A percentile compares a stretch with the other conserved stretches of the same genome.
Conservation (phyloP, 2,329 filamentous ascomycete species). For the Arthrinium phaeospermum region DNA sequence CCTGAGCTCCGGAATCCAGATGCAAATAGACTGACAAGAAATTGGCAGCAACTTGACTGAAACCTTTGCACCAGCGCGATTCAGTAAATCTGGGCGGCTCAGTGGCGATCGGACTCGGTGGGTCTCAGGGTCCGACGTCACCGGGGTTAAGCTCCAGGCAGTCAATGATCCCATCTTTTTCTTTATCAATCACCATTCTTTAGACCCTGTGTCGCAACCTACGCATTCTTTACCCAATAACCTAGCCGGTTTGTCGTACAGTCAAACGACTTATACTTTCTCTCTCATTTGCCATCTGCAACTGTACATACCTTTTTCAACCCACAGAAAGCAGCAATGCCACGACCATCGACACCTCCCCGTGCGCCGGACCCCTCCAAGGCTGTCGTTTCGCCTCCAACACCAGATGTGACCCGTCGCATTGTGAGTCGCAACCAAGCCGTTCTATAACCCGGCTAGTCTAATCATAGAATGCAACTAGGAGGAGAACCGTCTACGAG, state of each 20-base stretch:
- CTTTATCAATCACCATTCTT: background rate
- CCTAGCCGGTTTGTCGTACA: background rate
- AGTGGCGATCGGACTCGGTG: constrained; percentile 11
- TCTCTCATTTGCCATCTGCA: background rate
- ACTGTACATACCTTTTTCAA: background rate
- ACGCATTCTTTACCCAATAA: background rate
- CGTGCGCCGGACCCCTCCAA: constrained; percentile 36
- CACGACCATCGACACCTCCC: constrained; percentile 54
- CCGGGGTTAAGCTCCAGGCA: constrained; percentile 22
- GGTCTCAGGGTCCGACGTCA: constrained; percentile 35
- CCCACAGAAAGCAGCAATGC: constrained; percentile 44
- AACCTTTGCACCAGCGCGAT: background rate
- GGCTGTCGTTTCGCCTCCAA: constrained; percentile 51
- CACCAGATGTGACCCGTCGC: constrained; percentile 59
- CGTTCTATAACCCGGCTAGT: constrained; percentile 22
- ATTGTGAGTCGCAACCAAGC: constrained; percentile 50
- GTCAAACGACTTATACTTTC: background rate
- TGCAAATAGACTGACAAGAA: background rate
- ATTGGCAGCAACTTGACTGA: background rate
- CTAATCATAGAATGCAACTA: constrained; percentile 42
- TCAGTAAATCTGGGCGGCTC: background rate
- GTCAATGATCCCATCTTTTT: constrained; percentile 3
- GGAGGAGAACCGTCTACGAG: constrained; percentile 87
- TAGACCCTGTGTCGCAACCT: background rate
- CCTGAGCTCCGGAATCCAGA: background rate